These are phyloP conservation scores for Trichoderma arundinaceum DNA, from an alignment of 2,329 filamentous ascomycete genomes.

Conservation along the genomic window DNA sequence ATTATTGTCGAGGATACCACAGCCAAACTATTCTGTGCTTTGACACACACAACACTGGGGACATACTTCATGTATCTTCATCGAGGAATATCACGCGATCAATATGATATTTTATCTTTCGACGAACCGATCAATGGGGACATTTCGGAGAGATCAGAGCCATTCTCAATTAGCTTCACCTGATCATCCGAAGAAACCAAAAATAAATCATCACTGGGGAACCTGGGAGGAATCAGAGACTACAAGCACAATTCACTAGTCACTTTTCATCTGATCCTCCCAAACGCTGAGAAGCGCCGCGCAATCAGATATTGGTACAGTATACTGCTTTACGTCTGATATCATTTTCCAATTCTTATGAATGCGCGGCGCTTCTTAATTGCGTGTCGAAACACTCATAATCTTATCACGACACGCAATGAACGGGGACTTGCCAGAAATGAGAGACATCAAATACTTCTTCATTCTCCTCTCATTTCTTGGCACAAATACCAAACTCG, in stretches of 20 bases:
- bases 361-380: conserved; percentile 9
- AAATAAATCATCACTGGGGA: conserved; percentile 7
- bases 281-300: conserved; percentile 13
- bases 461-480: conserved; percentile 8
- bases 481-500: conserved; percentile 5
- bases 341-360: not conserved
- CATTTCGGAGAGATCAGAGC: conserved; percentile 4
- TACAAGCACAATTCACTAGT: not conserved
- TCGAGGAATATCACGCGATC: not conserved
- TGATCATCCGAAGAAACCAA: conserved; percentile 9
- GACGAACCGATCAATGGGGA: not conserved
- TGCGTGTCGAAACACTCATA: not conserved
- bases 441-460: not conserved
- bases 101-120: not conserved
- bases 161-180: not conserved
- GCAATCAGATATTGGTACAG: not conserved
- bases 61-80: not conserved
- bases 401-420: not conserved
- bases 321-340: not conserved
- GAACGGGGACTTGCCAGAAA: conserved; percentile 16
- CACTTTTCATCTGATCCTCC: not conserved
- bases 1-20: not conserved
- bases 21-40: not conserved
- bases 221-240: conserved; percentile 4
- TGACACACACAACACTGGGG: conserved; percentile 1